phyloP scores from a whole-genome alignment of 306 rosid species.

The Fragaria ananassa region DNA sequence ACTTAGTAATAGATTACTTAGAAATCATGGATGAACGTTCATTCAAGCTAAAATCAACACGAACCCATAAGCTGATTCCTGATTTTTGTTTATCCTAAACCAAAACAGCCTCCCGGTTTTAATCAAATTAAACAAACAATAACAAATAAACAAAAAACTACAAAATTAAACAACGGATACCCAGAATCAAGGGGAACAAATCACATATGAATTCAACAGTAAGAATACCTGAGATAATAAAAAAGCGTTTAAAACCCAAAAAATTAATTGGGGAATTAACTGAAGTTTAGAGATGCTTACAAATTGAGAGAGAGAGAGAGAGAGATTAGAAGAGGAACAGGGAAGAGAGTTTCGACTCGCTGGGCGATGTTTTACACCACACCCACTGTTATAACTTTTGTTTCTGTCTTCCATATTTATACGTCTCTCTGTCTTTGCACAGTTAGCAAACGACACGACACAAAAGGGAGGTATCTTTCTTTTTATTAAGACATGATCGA shows the following conservation, averaged over 20 bases:
- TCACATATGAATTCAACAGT: not conserved
- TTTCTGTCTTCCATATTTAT: not conserved
- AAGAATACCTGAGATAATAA: not conserved
- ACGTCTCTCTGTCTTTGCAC: not conserved
- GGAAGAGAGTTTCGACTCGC: not conserved
- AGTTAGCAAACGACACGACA: not conserved
- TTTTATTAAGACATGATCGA: no score
- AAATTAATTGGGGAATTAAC: no score
- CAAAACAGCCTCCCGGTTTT: not conserved
- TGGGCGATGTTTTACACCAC: not conserved
- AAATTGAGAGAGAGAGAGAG: not conserved
- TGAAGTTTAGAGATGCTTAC: not conserved
- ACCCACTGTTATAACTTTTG: not conserved
- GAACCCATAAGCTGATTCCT: not conserved
- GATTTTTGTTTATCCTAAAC: not conserved
- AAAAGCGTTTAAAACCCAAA: not conserved
- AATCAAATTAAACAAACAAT: not conserved
- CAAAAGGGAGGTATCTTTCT: no score
- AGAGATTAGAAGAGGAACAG: not conserved
- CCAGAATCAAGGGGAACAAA: not conserved
- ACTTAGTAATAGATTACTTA: not conserved
- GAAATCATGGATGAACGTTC: not conserved
- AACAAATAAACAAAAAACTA: not conserved
- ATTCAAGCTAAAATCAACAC: not conserved
- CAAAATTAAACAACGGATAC: not conserved